Conservation (phyloP, 1,284 basidiomycete genomes). For the Fomitiporia mediterranea region DNA sequence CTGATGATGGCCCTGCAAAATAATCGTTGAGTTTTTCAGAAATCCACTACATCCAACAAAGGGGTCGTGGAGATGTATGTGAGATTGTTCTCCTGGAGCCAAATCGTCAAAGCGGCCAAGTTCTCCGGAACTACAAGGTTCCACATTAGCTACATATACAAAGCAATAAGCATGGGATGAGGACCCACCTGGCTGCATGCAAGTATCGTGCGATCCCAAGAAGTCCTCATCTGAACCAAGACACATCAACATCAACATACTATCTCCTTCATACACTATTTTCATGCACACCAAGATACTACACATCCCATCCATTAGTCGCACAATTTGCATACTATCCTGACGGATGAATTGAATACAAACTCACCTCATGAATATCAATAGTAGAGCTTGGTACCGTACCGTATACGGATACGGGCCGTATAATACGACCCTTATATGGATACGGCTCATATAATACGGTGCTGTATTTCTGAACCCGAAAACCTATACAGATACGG, state of each 20-base stretch:
- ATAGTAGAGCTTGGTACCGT: no score
- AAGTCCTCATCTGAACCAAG: slow-evolving; percentile 36
- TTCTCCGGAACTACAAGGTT: slow-evolving; percentile 31
- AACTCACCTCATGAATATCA: slow-evolving; percentile 39
- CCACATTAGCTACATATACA: neutral
- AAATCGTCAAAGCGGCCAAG: slow-evolving; percentile 37
- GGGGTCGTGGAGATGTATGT: slow-evolving; percentile 30
- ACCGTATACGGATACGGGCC: no score
- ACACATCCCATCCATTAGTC: no score
- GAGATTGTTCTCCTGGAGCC: slow-evolving; percentile 38
- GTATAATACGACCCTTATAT: no score
- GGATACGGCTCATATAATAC: no score
- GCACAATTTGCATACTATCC: no score
- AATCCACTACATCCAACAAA: neutral
- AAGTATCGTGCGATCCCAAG: slow-evolving; percentile 38
- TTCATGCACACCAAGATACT: slow-evolving; percentile 22
- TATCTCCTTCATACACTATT: no score
- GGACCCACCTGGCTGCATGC: slow-evolving; percentile 38
- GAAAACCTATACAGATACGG: no score
- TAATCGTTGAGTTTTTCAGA: neutral
- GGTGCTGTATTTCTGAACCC: no score
- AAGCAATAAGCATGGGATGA: no score
- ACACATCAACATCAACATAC: no score
- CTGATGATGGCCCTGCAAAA: slow-evolving; percentile 37
- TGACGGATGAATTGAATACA: neutral